A percentile compares a stretch with the other conserved stretches of the same genome.
phyloP scores from a whole-genome alignment of 768 basidiomycete genomes.

The Serendipita vermifera region DNA sequence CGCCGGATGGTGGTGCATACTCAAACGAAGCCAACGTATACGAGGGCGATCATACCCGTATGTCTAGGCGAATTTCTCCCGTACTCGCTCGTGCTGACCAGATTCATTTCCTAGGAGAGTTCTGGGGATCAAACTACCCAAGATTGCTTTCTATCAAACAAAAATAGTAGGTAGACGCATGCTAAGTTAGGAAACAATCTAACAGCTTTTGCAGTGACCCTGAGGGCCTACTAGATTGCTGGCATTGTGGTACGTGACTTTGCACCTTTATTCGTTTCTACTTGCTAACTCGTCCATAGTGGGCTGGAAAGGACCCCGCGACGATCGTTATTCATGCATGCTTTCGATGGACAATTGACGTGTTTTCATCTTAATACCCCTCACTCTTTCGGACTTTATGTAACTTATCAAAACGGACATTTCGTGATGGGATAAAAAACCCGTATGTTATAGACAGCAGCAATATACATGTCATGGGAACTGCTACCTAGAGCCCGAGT shows the following conservation, averaged over 20 bases:
- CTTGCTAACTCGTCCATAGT: not conserved
- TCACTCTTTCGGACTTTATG: too few relatives aligned
- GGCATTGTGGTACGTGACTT: constrained; percentile 5
- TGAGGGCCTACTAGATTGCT: not conserved
- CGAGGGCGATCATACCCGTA: constrained; percentile 1
- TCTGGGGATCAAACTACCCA: constrained; percentile 5
- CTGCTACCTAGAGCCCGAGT: too few relatives aligned
- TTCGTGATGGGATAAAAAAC: too few relatives aligned
- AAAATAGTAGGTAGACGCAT: not conserved
- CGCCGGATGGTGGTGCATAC: constrained; percentile 5
- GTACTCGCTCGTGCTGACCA: not conserved
- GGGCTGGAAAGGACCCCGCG: not conserved
- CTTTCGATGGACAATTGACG: too few relatives aligned
- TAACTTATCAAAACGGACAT: too few relatives aligned
- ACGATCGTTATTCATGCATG: constrained; percentile 1
- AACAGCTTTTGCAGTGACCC: not conserved
- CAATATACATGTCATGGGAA: too few relatives aligned
- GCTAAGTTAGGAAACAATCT: not conserved
- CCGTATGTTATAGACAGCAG: too few relatives aligned
- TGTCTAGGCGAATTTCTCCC: not conserved
- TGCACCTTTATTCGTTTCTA: not conserved
- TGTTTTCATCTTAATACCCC: too few relatives aligned
- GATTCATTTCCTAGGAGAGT: not conserved
- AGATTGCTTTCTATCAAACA: not conserved
- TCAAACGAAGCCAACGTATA: not conserved